Base-by-base conservation (phyloP, 352 stramenopile genomes). In the Globisporangium polare region DNA sequence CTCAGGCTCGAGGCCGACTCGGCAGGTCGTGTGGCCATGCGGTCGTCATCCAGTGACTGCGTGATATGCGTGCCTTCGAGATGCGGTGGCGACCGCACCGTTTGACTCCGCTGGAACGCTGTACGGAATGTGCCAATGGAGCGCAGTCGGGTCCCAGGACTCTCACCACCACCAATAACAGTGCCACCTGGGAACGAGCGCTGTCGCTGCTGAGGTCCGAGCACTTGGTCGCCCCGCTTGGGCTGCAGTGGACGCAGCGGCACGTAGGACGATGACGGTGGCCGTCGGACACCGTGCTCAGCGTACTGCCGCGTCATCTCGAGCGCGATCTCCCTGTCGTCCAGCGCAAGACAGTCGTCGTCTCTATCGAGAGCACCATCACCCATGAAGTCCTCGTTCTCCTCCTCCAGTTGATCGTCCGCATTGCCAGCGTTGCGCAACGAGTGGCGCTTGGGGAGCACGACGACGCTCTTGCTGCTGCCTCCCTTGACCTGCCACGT, bases 401-500 rank as follows among this genome's bases (percentile, higher is more conserved):
- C 58, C 2, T 65, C 61, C 10, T 59, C 17, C 6, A 55, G 50
- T 56, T 49, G 13, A 24, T 55, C 62, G 35, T 54, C 39, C 2
- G 2, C 18, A 12, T 18, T 33, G 26, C 39, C n/a, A 6, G 24
- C 13, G 26, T 53, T 57, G 18, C 31, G 17, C 18, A 63, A 35
- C 15, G 55, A 39, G 4, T 3, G 10, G 0, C 50, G 57, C 31
- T 66, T 69, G n/a, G 31, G 15, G 1, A 66, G 42, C 15, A 41
- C 2, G 1, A 39, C 15, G 7, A 26, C n/a, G 15, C 43, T 43
- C n/a, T 31, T 60, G 42, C 15, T 26, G 35, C 39, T 27, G 42
- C 3, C 66, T 52, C 64, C 68, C 47, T 71, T 69, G n/a, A 58
- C 57, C 35, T 77, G 72, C 72, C 72, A 77, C 45, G 62, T 63